A percentile compares a stretch with the other conserved stretches of the same genome.
Evolutionary conservation across 306 rosid species (phyloP).

Genomic region (Crotalaria pallida): DNA sequence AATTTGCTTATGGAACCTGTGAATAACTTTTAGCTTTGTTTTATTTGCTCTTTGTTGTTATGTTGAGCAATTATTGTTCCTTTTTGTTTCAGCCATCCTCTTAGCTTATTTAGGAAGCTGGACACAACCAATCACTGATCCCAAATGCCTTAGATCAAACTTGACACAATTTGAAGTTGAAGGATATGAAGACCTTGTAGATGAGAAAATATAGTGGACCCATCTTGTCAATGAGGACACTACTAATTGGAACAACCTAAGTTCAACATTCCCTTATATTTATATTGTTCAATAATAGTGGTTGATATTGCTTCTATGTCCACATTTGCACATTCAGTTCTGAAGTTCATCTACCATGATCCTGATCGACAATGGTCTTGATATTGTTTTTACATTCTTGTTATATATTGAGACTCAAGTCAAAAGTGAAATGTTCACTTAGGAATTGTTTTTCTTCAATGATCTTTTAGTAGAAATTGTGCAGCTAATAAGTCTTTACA

Average conservation of each 20-base stretch:
- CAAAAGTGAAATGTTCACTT: slow-evolving; percentile 8
- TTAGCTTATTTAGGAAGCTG: too few relatives aligned
- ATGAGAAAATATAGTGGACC: too few relatives aligned
- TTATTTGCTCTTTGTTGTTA: too few relatives aligned
- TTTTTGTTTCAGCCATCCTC: too few relatives aligned
- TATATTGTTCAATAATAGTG: background rate
- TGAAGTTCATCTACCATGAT: slow-evolving; percentile 11
- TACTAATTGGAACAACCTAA: slow-evolving; percentile 91
- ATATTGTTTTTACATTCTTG: background rate
- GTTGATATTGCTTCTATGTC: background rate
- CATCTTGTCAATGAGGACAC: slow-evolving; percentile 96
- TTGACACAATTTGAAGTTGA: too few relatives aligned
- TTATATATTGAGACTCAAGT: slow-evolving; percentile 5
- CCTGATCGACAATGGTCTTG: background rate
- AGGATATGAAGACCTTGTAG: too few relatives aligned
- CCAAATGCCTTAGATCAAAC: too few relatives aligned
- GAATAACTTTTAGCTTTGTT: too few relatives aligned
- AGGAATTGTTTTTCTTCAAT: background rate
- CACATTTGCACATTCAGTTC: background rate
- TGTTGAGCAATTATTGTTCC: too few relatives aligned
- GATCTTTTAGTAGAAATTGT: background rate
- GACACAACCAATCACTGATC: too few relatives aligned
- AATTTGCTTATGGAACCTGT: too few relatives aligned
- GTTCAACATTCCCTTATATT: slow-evolving; percentile 25
- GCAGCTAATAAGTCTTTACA: background rate